A percentile compares a stretch with the other conserved stretches of the same genome.
Evolutionary conservation across 768 basidiomycete species (phyloP).

Genomic region (Trametes villosa): DNA sequence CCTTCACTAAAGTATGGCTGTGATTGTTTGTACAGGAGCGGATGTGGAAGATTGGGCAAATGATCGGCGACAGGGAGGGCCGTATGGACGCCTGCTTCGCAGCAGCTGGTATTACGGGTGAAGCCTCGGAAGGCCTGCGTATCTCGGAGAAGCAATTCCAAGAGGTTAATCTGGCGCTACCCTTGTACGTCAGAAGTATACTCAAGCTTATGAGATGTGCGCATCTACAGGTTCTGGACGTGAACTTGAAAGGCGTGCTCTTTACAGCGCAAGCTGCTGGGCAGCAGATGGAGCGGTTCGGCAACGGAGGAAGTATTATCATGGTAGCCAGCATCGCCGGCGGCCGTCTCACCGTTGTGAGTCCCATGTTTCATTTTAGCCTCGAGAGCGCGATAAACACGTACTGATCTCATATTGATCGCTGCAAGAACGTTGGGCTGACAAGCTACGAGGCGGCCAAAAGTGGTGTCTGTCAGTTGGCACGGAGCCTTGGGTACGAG

Average conservation of each 20-base stretch:
- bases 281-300: constrained; percentile 39
- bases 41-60: constrained; percentile 54
- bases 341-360: constrained; percentile 63
- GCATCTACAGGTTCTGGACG: constrained; percentile 56
- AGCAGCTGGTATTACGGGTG: constrained; percentile 67
- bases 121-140: constrained; percentile 57
- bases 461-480: constrained; percentile 77
- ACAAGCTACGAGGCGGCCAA: constrained; percentile 77
- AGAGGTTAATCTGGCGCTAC: constrained; percentile 43
- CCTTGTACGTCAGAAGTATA: neutral
- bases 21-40: constrained; percentile 12
- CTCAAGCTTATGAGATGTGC: neutral
- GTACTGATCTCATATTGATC: neutral
- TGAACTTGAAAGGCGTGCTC: constrained; percentile 55
- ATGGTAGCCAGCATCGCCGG: constrained; percentile 47
- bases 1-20: too few relatives aligned
- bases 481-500: constrained; percentile 80
- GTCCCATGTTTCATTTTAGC: neutral
- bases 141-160: constrained; percentile 64
- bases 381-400: neutral
- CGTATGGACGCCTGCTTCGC: constrained; percentile 77
- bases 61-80: constrained; percentile 68
- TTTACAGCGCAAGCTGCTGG: constrained; percentile 42
- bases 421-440: constrained; percentile 64
- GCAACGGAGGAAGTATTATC: constrained; percentile 43